Evolutionary conservation across 345 rosid genomes (phyloP).

Genomic region (Salix koriyanagi): DNA sequence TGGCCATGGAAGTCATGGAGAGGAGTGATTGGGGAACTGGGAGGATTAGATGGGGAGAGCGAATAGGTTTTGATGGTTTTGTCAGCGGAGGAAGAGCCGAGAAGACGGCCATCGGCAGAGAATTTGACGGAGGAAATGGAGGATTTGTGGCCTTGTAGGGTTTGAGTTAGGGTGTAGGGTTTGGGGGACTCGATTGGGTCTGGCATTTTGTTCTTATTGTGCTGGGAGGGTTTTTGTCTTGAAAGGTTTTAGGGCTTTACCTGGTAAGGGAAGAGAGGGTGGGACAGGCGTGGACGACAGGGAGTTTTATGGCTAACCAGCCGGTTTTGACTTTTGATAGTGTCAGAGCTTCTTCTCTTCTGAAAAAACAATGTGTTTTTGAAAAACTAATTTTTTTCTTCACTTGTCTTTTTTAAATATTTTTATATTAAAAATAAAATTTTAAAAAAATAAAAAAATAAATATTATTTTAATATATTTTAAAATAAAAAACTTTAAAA

Average conservation of each 20-base stretch:
- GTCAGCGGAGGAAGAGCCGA: conserved; percentile 85
- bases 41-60: conserved; percentile 37
- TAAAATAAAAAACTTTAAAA: too few relatives aligned
- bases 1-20: conserved; percentile 64
- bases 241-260: neutral
- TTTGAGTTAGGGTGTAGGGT: conserved; percentile 68
- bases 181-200: conserved; percentile 38
- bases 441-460: too few relatives aligned
- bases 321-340: too few relatives aligned
- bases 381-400: too few relatives aligned
- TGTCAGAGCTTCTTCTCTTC: too few relatives aligned
- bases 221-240: neutral
- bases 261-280: neutral
- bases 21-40: conserved; percentile 34
- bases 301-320: too few relatives aligned
- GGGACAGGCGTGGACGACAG: neutral
- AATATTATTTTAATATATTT: too few relatives aligned
- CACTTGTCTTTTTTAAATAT: too few relatives aligned
- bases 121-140: conserved; percentile 78
- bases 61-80: conserved; percentile 67
- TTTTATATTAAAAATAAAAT: too few relatives aligned
- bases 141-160: conserved; percentile 66
- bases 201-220: neutral
- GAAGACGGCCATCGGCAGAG: conserved; percentile 83
- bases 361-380: too few relatives aligned